These are phyloP conservation scores for Coemansia sp. DNA, from an alignment of 192 early-diverging fungal species.

Conservation along the genomic window DNA sequence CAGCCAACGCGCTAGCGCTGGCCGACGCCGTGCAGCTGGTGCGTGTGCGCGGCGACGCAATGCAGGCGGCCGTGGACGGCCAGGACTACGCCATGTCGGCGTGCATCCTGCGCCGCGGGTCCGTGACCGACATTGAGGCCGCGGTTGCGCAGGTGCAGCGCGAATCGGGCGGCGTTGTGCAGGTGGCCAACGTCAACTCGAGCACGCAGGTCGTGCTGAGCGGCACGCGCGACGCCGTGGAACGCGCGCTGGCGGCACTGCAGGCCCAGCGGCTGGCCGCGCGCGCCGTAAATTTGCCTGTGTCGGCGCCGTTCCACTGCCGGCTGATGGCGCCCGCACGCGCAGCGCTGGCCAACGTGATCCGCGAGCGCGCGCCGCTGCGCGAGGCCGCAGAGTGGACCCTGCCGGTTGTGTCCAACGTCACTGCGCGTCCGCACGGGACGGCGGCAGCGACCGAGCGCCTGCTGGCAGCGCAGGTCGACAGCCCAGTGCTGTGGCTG, in stretches of 20 bases:
- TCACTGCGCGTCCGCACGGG: slow-evolving; percentile 75
- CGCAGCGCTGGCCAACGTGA: slow-evolving; percentile 62
- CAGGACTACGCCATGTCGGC: slow-evolving; percentile 85
- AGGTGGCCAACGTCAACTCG: slow-evolving; percentile 86
- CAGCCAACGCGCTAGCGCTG: slow-evolving; percentile 62
- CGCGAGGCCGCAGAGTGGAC: slow-evolving; percentile 52
- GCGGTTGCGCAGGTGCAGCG: slow-evolving; percentile 39
- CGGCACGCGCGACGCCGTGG: slow-evolving; percentile 82
- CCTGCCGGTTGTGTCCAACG: slow-evolving; percentile 89
- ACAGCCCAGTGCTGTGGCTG: slow-evolving; percentile 86
- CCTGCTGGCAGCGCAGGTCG: slow-evolving; percentile 74
- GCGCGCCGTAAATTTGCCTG: slow-evolving; percentile 81
- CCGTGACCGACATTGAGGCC: slow-evolving; percentile 64
- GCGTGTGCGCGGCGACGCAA: slow-evolving; percentile 78
- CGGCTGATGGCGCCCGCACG: slow-evolving; percentile 85
- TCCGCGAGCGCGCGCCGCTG: slow-evolving; percentile 65
- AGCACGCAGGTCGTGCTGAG: slow-evolving; percentile 85
- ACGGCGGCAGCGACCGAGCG: slow-evolving; percentile 57
- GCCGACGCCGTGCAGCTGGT: slow-evolving; percentile 82
- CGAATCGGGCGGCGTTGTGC: slow-evolving; percentile 62
- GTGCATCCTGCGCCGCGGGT: slow-evolving; percentile 69
- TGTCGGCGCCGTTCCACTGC: slow-evolving; percentile 97
- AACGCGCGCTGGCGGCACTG: slow-evolving; percentile 73
- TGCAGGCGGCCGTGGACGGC: slow-evolving; percentile 73
- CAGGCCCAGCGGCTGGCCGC: slow-evolving; percentile 80